A percentile compares a stretch with the other conserved stretches of the same genome.
phyloP scores from a whole-genome alignment of 2,329 filamentous ascomycete species.

The Sphaceloma murrayae region DNA sequence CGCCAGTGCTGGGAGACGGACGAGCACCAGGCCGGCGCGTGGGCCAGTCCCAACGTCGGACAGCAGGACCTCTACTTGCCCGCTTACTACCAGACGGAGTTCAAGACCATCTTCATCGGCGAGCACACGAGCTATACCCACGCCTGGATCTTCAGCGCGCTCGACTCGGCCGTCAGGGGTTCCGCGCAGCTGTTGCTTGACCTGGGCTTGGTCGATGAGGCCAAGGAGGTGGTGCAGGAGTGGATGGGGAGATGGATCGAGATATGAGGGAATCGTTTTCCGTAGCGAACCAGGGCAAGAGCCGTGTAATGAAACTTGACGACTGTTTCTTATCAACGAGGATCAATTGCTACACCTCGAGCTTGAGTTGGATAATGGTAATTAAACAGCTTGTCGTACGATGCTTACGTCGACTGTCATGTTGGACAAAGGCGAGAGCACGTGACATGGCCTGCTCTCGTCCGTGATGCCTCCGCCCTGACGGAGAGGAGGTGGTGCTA shows the following conservation, averaged over 20 bases:
- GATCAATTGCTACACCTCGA: too few species aligned
- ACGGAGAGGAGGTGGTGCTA: too few species aligned
- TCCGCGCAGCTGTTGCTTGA: constrained; percentile 54
- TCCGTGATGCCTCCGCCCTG: too few species aligned
- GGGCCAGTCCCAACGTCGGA: constrained; percentile 48
- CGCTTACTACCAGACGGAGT: constrained; percentile 62
- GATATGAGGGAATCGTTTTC: constrained; percentile 21
- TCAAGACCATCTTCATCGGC: constrained; percentile 55
- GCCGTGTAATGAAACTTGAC: too few species aligned
- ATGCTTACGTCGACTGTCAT: too few species aligned
- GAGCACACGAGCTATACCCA: constrained; percentile 49
- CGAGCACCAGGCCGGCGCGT: constrained; percentile 52
- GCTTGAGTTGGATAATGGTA: too few species aligned
- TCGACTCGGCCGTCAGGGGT: constrained; percentile 58
- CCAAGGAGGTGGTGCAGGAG: constrained; percentile 52
- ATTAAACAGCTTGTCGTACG: too few species aligned
- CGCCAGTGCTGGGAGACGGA: constrained; percentile 58
- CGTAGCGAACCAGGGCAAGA: too few species aligned
- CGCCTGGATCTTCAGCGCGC: constrained; percentile 58
- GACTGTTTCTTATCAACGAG: too few species aligned
- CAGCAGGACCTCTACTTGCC: constrained; percentile 63
- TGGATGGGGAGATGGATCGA: constrained; percentile 62
- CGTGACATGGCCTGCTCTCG: too few species aligned
- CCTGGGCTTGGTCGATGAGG: constrained; percentile 59
- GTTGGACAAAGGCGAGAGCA: too few species aligned